Percentiles rank a stretch among this genome's conserved stretches.
These are phyloP conservation scores for Quercus alba DNA, from an alignment of 306 rosid species.

Conservation along the genomic window DNA sequence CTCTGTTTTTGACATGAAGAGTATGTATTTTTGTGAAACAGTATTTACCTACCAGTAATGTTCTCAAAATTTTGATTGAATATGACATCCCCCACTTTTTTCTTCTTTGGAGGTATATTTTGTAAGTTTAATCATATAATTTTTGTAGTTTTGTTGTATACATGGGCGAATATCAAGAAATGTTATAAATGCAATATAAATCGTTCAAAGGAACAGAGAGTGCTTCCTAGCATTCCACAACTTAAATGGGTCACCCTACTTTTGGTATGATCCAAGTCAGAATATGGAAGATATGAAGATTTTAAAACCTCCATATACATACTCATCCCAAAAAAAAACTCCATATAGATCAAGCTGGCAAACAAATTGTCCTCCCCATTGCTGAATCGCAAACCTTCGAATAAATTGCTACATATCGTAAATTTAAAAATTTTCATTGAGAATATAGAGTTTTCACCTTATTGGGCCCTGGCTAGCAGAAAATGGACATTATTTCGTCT, in stretches of 20 bases:
- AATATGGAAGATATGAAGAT: not conserved
- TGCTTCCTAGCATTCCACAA: not conserved
- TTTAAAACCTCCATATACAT: not conserved
- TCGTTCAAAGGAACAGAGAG: not conserved
- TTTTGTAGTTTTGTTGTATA: not conserved
- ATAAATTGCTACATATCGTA: too few species aligned
- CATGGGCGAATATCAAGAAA: not conserved
- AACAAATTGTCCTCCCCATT: too few species aligned
- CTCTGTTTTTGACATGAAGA: too few species aligned
- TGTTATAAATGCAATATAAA: not conserved
- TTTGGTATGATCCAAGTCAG: not conserved
- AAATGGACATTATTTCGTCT: too few species aligned
- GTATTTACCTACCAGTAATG: not conserved
- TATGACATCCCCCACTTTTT: not conserved
- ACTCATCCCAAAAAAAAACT: too few species aligned
- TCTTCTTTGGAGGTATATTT: not conserved
- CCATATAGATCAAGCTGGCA: too few species aligned
- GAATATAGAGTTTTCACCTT: too few species aligned
- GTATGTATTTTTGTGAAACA: not conserved
- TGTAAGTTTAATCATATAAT: not conserved
- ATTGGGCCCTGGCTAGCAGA: too few species aligned
- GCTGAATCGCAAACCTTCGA: too few species aligned
- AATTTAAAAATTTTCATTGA: too few species aligned
- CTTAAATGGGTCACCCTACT: not conserved
- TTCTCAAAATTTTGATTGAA: not conserved